Evolutionary conservation across 192 early-diverging fungal genomes (phyloP).

Genomic region (Backusella mclennaniae): DNA sequence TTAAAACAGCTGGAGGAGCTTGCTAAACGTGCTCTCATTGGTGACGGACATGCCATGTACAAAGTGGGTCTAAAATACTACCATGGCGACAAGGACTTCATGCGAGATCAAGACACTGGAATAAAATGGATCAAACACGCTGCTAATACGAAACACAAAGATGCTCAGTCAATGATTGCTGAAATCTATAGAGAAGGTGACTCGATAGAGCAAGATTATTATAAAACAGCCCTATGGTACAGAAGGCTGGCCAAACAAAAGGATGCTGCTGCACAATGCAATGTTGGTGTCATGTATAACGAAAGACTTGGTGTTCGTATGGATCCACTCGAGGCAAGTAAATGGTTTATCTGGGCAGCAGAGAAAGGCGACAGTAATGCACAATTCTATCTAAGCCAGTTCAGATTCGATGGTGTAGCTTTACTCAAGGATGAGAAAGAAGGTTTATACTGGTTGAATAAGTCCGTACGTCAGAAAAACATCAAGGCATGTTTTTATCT

Average conservation of each 20-base stretch:
- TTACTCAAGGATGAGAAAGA: too few relatives aligned
- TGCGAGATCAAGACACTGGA: background rate
- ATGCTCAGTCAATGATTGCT: background rate
- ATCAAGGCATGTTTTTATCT: too few relatives aligned
- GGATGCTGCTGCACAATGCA: background rate
- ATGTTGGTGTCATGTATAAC: too few relatives aligned
- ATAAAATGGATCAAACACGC: background rate
- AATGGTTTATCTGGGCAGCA: too few relatives aligned
- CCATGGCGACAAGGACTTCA: background rate
- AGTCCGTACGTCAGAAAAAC: too few relatives aligned
- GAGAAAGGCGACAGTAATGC: background rate
- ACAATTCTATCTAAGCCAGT: background rate
- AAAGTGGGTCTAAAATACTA: background rate
- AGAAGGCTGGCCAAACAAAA: background rate
- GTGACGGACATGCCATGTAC: background rate
- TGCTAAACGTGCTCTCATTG: background rate
- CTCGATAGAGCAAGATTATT: background rate
- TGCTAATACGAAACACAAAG: background rate
- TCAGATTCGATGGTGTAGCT: too few relatives aligned
- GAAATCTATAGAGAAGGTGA: background rate
- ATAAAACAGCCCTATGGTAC: background rate
- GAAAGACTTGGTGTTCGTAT: too few relatives aligned
- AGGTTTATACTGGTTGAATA: too few relatives aligned
- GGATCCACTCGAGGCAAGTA: too few relatives aligned
- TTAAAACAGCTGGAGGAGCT: background rate